Base-by-base conservation (phyloP, 2,329 filamentous ascomycete species). In the Phoma sp. region DNA sequence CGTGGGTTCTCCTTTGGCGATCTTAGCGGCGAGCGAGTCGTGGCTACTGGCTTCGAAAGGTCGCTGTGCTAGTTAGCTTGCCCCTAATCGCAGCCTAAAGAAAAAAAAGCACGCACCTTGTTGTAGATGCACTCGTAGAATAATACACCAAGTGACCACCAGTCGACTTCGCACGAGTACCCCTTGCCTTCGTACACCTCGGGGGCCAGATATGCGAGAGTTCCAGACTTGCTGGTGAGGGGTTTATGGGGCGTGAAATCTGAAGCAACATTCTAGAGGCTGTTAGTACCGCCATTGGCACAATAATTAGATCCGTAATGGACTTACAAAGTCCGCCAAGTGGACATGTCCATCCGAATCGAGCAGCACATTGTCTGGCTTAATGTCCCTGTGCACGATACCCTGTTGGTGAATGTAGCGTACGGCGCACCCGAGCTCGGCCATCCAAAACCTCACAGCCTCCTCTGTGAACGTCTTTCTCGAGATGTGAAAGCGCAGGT, bases 41-140 rank as follows among this genome's bases (percentile, higher is more conserved):
- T 97, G 92, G 42, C 87, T 93, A 65, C 88, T 91, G 47, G 91
- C 93, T 70, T 97, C 92, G 62, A 98, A 99, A 22, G 95, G 95
- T 66, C 95, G 86, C 91, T 96, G 69, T 22, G 1, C 5, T 32
- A 3, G 52, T 59, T 39, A 62, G 47, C 43, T 42, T 36, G 18
- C 38, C 10, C 5, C 4, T 27, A 18, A n/a, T 9, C 25, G 7
- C 4, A 2, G 1, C 2, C 3, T 4, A 5, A 7, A 6, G 2
- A 18, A 7, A 6, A 3, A 3, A 7, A 4, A 13, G 11, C 8
- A 38, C 82, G 47, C 77, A 92, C 91, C 88, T 96, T 98, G 79
- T 96, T 96, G 79, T 98, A 99, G 62, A 99, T 97, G 82, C 95
- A 98, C 76, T 99, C 95, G 75, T 97, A 99, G 75, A 98, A 98